Evolutionary conservation across 2,329 filamentous ascomycete genomes (phyloP).

Genomic region (Didymosphaeria variabile): DNA sequence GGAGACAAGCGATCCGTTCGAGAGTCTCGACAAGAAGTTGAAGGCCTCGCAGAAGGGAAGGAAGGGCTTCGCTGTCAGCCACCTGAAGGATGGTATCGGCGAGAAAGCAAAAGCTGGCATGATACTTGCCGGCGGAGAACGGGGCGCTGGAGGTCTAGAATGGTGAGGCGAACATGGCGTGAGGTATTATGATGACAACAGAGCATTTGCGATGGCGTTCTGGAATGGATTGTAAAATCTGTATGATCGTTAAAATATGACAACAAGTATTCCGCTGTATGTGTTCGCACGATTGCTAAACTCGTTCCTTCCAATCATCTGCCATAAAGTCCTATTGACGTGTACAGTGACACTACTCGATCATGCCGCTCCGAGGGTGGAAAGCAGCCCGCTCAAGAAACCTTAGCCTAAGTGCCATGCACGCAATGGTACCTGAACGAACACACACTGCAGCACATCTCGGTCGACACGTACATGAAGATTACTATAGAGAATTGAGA

Average conservation of each 20-base stretch:
- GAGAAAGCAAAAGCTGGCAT: conserved; percentile 53
- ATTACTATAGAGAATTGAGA: too few relatives aligned
- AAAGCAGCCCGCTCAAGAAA: background rate
- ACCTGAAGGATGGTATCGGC: conserved; percentile 56
- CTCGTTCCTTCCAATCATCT: background rate
- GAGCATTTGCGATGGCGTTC: conserved; percentile 15
- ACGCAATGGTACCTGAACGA: background rate
- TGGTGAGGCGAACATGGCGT: conserved; percentile 46
- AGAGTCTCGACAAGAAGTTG: conserved; percentile 64
- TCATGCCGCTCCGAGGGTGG: background rate
- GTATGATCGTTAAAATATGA: background rate
- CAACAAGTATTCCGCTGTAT: background rate
- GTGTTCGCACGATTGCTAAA: background rate
- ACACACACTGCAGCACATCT: too few relatives aligned
- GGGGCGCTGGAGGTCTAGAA: conserved; percentile 54
- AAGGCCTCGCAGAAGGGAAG: conserved; percentile 60
- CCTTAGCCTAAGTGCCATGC: background rate
- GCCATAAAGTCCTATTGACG: background rate
- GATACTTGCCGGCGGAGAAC: conserved; percentile 58
- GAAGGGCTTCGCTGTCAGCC: conserved; percentile 58
- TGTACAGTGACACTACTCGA: background rate
- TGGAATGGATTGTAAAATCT: background rate
- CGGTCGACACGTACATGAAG: too few relatives aligned
- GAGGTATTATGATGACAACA: conserved; percentile 5
- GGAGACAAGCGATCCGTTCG: conserved; percentile 67